Conservation (phyloP, 345 rosid genomes). For the sweet orange (Citrus sinensis) region DNA sequence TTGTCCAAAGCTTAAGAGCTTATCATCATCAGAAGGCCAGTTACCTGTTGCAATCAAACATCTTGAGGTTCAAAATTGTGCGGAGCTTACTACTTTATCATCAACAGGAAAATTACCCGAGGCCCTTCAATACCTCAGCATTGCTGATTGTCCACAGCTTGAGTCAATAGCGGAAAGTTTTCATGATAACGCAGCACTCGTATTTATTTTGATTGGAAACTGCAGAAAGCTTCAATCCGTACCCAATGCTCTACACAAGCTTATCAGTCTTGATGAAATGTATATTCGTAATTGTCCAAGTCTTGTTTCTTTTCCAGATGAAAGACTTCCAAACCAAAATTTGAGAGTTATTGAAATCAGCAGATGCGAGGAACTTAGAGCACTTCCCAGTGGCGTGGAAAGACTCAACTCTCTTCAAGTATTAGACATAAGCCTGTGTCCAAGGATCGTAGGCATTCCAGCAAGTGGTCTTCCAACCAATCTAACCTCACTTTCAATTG, state of each 20-base stretch:
- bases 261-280: background rate
- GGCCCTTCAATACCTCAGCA: background rate
- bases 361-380: slow-evolving; percentile 1
- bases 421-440: slow-evolving; percentile 12
- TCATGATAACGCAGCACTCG: background rate
- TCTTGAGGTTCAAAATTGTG: background rate
- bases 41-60: background rate
- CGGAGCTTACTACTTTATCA: background rate
- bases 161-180: background rate
- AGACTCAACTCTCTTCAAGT: slow-evolving; percentile 9
- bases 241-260: background rate
- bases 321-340: background rate
- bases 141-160: background rate
- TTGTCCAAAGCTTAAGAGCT: background rate
- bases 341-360: background rate
- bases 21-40: background rate
- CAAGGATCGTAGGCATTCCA: slow-evolving; percentile 7
- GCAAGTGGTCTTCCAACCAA: slow-evolving; percentile 14
- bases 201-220: background rate
- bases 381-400: slow-evolving; percentile 1
- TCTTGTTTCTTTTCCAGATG: slow-evolving; percentile 1
- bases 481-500: slow-evolving; percentile 14
- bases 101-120: background rate
- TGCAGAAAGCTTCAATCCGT: background rate
- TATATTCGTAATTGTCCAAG: background rate